Base-by-base conservation (phyloP, 441 rosid genomes). In the Viola pubescens region DNA sequence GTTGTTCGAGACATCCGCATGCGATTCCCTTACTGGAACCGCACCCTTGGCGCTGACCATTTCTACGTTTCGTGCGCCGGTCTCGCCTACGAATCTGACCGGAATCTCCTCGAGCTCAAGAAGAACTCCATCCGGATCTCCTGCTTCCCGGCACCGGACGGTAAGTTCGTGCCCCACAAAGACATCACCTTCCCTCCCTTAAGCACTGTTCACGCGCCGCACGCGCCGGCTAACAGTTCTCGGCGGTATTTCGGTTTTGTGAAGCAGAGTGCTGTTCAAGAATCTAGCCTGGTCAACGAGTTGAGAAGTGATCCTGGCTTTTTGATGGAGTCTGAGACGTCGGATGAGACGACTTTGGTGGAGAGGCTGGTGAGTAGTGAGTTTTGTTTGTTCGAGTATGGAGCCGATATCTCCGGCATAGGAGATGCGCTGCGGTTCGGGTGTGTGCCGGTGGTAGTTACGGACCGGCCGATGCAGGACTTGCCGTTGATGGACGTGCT, bases 41-140 rank as follows among this genome's bases (percentile, higher is more conserved):
- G 88, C 8, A 78, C 85, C 3, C 85, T 82, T 16, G 88, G 88
- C 7, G 79, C 88, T 62, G 88, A 82, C 62, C 88, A 82, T 54
- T 78, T 80, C 51, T 82, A 57, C 40, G 58, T 79, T 56, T 82
- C 81, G 3, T 67, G 82, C 26, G n/a, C 67, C 37, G 82, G 83
- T n/a, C 61, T 82, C 10, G 66, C 62, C 11, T 78, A 66, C 62
- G 63, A 59, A 6, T 63, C 80, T 3, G 74, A 80, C 62, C 80
- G 88, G 42, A 80, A 78, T 16, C 67, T 78, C 51, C 63, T 80
- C 39, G 85, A 82, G 71, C 48, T 82, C 55, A 82, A 80, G 79
- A 82, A 80, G 56, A 82, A 82, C 67, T 73, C 88, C 12, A 10
- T 82, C 52, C 82, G 75, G 76, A 45, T 82, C 64, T 78, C 88